Evolutionary conservation across 768 basidiomycete species (phyloP), one percentile per base, ranked within the genome.

Genomic region (Naganishia kalamii): DNA sequence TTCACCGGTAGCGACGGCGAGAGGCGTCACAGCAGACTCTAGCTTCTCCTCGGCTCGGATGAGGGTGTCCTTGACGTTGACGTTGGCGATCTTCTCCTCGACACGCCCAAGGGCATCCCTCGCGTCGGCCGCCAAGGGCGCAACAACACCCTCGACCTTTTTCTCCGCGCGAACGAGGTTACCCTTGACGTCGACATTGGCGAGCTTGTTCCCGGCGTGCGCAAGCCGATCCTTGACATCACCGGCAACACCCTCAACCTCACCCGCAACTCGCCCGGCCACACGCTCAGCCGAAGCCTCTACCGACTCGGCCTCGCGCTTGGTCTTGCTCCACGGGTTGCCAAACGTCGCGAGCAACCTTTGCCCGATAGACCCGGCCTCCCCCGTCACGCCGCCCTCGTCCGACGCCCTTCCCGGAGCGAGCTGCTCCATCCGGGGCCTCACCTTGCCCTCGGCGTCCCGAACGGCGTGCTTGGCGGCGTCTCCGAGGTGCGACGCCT

Each of bases 61-160:
- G n/a, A 47, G 46, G 7, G 10, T 10, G 46, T 17, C 13, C 46
- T 47, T 25, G 46, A 47, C 46, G 46, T 17, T 21, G 46, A 19
- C 23, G 8, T 17, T 25, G 8, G 10, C 11, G 10, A 19, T n/a
- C n/a, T 17, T 57, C 54, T 25, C 54, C 40, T 15, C 54, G 19
- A 68, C 66, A 17, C 37, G 49, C 27, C 52, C 23, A 27, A 63
- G n/a, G n/a, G n/a, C n/a, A n/a, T 52, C 17, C 17, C 25, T 13
- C 4, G 51, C 23, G 1, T 12, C n/a, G 4, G 8, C 4, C 29
- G 51, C 51, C 30, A 52, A 32, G 17, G 32, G 13, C 13, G 30
- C 15, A 10, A 30, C 30, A 19, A 35, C 35, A n/a, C 15, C 12
- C 10, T 30, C 29, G 17, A 11, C 8, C 51, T 13, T 29, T 19